Conservation (phyloP, 768 basidiomycete genomes). For the Trametes gibbosa region DNA sequence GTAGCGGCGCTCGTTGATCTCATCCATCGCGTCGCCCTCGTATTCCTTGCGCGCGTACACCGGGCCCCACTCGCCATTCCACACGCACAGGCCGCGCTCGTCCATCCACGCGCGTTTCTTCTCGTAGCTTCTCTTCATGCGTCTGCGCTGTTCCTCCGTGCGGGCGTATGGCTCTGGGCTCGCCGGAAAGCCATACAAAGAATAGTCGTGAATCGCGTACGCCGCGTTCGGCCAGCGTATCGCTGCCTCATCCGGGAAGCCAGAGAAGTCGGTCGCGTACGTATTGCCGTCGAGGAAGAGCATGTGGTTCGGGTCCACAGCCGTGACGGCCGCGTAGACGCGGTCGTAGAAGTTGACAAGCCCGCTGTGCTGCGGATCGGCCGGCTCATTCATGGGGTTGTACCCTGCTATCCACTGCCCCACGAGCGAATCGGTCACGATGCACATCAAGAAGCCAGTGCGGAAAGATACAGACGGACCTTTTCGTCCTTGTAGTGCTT, state of each 20-base stretch:
- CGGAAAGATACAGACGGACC: slow-evolving; percentile 2
- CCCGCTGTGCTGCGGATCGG: slow-evolving; percentile 64
- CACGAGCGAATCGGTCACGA: background rate
- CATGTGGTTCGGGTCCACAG: slow-evolving; percentile 63
- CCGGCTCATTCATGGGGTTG: slow-evolving; percentile 83
- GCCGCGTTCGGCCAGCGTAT: slow-evolving; percentile 68
- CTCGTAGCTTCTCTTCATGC: slow-evolving; percentile 59
- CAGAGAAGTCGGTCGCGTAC: slow-evolving; percentile 74
- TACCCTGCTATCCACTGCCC: slow-evolving; percentile 77
- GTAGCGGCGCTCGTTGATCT: slow-evolving; percentile 67
- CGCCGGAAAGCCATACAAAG: slow-evolving; percentile 68
- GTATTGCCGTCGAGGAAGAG: slow-evolving; percentile 86
- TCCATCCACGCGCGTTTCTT: slow-evolving; percentile 82
- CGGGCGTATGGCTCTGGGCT: slow-evolving; percentile 54
- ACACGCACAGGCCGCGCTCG: slow-evolving; percentile 58
- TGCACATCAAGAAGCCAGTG: background rate
- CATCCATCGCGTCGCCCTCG: slow-evolving; percentile 55
- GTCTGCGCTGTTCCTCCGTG: slow-evolving; percentile 49
- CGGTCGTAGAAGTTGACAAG: slow-evolving; percentile 67
- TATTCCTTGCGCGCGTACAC: slow-evolving; percentile 64
- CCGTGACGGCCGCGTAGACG: slow-evolving; percentile 66
- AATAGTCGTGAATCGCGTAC: slow-evolving; percentile 81
- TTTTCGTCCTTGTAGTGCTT: slow-evolving; percentile 67
- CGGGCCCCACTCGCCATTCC: slow-evolving; percentile 88
- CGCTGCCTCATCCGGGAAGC: slow-evolving; percentile 57